These are phyloP conservation scores for Globisporangium nagaii DNA, from an alignment of 352 stramenopile species.

Conservation along the genomic window DNA sequence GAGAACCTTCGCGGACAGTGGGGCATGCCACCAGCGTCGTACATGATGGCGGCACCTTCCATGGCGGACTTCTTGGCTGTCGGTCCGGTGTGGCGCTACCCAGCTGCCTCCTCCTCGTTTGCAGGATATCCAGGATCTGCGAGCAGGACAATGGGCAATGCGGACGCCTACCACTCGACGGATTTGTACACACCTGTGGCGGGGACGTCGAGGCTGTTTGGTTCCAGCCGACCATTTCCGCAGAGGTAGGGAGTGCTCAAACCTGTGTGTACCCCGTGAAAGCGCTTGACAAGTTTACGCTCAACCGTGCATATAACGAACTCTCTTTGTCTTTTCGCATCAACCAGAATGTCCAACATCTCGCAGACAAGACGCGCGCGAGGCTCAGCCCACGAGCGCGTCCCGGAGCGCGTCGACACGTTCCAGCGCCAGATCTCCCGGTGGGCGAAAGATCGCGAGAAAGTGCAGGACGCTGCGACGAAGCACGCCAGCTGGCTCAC, in stretches of 20 bases:
- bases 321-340: neutral
- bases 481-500: constrained; percentile 56
- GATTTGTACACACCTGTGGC: neutral
- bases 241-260: constrained; percentile 4
- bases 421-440: constrained; percentile 60
- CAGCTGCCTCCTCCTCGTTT: neutral
- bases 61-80: neutral
- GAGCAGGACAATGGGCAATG: neutral
- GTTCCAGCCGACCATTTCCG: constrained; percentile 3
- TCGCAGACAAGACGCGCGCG: constrained; percentile 3
- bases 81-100: constrained; percentile 4
- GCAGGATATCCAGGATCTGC: neutral
- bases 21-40: constrained; percentile 3
- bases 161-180: neutral
- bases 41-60: neutral
- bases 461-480: constrained; percentile 54
- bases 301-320: too few species aligned
- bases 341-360: constrained; percentile 8
- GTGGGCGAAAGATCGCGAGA: constrained; percentile 52
- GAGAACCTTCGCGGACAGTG: neutral
- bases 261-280: too few species aligned
- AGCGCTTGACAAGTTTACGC: too few species aligned
- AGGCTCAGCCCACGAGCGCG: constrained; percentile 10
- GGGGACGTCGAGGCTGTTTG: constrained; percentile 5
- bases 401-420: constrained; percentile 11